phyloP scores from a whole-genome alignment of 345 rosid species.

The Crucihimalaya himalaica region DNA sequence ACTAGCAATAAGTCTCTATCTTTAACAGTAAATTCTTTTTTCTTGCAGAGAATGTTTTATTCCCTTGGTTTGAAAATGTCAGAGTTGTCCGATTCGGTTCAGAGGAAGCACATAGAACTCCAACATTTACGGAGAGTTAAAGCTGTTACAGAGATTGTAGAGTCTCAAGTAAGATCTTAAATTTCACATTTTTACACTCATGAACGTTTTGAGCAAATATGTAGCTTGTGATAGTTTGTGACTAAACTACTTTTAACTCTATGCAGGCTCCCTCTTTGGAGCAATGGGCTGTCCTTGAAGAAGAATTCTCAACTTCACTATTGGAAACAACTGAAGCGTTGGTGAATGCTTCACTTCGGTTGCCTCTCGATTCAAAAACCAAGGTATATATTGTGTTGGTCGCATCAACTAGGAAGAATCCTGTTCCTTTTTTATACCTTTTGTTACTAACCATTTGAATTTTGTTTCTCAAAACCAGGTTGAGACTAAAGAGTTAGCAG shows the following conservation, averaged over 20 bases:
- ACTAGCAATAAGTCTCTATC: neutral
- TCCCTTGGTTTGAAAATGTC: slow-evolving; percentile 60
- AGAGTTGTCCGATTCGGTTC: slow-evolving; percentile 60
- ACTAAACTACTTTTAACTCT: slow-evolving; percentile 19
- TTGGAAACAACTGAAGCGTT: slow-evolving; percentile 63
- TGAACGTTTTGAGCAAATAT: neutral
- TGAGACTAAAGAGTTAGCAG: slow-evolving; percentile 61
- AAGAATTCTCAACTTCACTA: slow-evolving; percentile 51
- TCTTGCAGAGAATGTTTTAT: slow-evolving; percentile 62
- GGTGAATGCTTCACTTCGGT: slow-evolving; percentile 52
- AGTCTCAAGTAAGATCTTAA: slow-evolving; percentile 62
- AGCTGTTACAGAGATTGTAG: slow-evolving; percentile 54
- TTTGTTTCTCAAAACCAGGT: slow-evolving; percentile 44
- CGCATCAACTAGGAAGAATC: neutral
- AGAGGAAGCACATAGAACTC: slow-evolving; percentile 61
- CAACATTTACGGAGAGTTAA: slow-evolving; percentile 46
- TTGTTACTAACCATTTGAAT: neutral
- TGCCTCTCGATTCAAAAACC: slow-evolving; percentile 52
- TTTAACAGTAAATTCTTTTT: neutral
- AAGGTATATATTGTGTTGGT: slow-evolving; percentile 49
- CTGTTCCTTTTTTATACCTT: neutral
- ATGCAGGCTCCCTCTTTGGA: slow-evolving; percentile 69
- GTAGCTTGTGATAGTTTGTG: neutral
- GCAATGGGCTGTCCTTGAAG: slow-evolving; percentile 56
- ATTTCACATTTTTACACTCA: neutral